These are phyloP conservation scores for Pseudocercospora pini-densiflorae DNA, from an alignment of 2,329 filamentous ascomycete genomes.

Conservation along the genomic window DNA sequence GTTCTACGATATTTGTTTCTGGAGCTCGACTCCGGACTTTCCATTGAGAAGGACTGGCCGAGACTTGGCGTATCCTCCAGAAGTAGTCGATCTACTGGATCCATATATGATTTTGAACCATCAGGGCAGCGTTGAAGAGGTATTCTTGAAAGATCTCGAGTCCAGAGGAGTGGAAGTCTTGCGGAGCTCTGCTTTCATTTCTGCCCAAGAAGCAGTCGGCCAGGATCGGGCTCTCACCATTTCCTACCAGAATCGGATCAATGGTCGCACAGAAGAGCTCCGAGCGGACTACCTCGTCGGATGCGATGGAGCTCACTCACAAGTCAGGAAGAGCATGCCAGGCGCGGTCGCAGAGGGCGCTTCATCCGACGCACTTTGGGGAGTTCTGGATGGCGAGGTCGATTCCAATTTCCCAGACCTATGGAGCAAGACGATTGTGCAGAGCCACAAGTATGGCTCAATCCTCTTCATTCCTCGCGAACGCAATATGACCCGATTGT, in stretches of 20 bases:
- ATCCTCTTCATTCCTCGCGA: conserved; percentile 77
- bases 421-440: conserved; percentile 74
- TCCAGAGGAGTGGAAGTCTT: conserved; percentile 67
- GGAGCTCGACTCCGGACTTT: conserved; percentile 50
- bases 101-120: conserved; percentile 63
- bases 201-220: conserved; percentile 49
- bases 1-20: conserved; percentile 77
- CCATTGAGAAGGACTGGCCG: conserved; percentile 65
- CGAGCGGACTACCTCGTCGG: conserved; percentile 69
- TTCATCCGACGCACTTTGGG: conserved; percentile 66
- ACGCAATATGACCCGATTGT: conserved; percentile 70
- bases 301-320: conserved; percentile 74
- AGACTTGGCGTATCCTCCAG: conserved; percentile 68
- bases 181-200: conserved; percentile 66
- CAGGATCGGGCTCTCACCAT: conserved; percentile 48
- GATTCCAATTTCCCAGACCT: conserved; percentile 76
- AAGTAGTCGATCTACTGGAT: conserved; percentile 55
- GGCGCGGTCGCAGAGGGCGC: conserved; percentile 54
- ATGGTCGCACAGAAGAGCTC: conserved; percentile 49
- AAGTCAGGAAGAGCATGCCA: conserved; percentile 68
- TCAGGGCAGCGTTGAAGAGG: conserved; percentile 75
- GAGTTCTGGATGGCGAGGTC: conserved; percentile 71
- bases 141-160: conserved; percentile 71
- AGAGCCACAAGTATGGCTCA: conserved; percentile 68
- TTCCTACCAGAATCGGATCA: conserved; percentile 45